These are phyloP conservation scores for Solanum arcanum DNA, from an alignment of 257 asterid species.

Conservation along the genomic window DNA sequence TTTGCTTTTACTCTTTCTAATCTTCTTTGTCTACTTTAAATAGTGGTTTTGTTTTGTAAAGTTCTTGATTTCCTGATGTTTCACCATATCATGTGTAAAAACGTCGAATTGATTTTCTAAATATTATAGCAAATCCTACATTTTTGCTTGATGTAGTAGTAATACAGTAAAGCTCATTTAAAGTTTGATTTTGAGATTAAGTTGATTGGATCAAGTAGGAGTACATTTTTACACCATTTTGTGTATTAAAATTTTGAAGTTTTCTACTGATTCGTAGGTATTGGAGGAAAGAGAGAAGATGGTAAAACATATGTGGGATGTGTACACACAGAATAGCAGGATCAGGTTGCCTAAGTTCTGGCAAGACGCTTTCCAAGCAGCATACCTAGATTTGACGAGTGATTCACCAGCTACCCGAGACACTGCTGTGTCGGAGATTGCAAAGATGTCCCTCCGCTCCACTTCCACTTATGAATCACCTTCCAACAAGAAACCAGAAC, in stretches of 20 bases:
- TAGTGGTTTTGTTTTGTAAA: background rate
- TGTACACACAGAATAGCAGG: constrained; percentile 55
- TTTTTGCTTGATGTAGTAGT: background rate
- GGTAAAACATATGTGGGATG: constrained; percentile 91
- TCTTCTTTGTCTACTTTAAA: background rate
- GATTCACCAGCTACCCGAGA: constrained; percentile 35
- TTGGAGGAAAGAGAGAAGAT: constrained; percentile 80
- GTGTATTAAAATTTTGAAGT: background rate
- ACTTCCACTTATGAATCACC: constrained; percentile 15
- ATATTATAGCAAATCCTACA: background rate
- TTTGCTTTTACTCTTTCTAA: background rate
- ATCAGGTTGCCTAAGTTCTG: constrained; percentile 63
- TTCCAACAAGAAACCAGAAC: background rate
- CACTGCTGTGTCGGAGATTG: constrained; percentile 69
- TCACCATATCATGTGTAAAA: background rate
- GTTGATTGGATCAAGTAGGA: background rate
- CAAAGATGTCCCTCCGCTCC: constrained; percentile 74
- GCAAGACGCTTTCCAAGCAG: constrained; percentile 92
- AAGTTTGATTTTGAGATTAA: background rate
- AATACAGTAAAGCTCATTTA: background rate
- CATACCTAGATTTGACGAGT: constrained; percentile 70
- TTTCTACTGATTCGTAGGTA: constrained; percentile 29
- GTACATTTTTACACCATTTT: background rate
- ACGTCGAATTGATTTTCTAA: background rate
- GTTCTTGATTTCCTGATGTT: background rate